Evolutionary conservation across 192 early-diverging fungal genomes (phyloP).

Genomic region (Linnemannia zychae): DNA sequence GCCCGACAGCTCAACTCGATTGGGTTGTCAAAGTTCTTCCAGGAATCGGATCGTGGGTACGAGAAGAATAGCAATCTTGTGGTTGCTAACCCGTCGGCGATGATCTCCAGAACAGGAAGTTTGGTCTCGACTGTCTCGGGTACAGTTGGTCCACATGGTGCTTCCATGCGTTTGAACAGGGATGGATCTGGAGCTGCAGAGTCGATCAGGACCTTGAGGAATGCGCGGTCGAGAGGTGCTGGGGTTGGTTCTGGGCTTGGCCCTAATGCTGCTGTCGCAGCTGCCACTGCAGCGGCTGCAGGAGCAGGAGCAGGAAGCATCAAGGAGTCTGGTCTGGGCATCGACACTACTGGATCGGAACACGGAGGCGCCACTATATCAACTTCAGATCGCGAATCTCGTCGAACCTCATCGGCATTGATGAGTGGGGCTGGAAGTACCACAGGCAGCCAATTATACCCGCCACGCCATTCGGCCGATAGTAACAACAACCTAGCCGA

Average conservation of each 20-base stretch:
- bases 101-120: constrained; percentile 50
- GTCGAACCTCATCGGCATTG: background rate
- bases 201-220: constrained; percentile 14
- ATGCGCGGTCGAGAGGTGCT: constrained; percentile 18
- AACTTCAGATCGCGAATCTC: constrained; percentile 18
- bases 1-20: constrained; percentile 40
- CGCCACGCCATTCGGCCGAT: constrained; percentile 34
- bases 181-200: constrained; percentile 31
- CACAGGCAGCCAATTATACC: constrained; percentile 15
- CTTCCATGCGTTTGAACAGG: constrained; percentile 10
- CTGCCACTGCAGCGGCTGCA: constrained; percentile 1
- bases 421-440: constrained; percentile 10
- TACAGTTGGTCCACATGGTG: background rate
- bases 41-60: constrained; percentile 45
- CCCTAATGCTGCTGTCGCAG: background rate
- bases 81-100: constrained; percentile 51
- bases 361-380: constrained; percentile 6
- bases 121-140: constrained; percentile 40
- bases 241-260: constrained; percentile 21
- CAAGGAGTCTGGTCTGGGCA: background rate
- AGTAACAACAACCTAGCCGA: constrained; percentile 43
- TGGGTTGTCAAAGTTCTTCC: constrained; percentile 34
- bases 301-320: background rate
- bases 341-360: constrained; percentile 15
- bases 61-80: constrained; percentile 43